Percentiles rank a stretch among this genome's conserved stretches.
phyloP scores from a whole-genome alignment of 2,329 filamentous ascomycete genomes.

The Paecilomyces fulvus region DNA sequence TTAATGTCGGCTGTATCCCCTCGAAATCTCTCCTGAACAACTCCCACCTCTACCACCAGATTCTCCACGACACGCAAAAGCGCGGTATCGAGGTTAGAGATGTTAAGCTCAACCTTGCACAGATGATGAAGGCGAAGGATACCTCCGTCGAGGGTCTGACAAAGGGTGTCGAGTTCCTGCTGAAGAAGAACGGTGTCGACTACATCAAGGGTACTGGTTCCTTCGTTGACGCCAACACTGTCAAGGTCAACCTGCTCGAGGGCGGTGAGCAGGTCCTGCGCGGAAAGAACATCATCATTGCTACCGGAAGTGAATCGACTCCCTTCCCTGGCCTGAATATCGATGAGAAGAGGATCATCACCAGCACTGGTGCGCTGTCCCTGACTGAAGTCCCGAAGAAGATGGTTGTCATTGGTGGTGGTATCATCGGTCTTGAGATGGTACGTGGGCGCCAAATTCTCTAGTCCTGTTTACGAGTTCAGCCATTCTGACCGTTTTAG shows the following conservation, averaged over 20 bases:
- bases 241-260: slow-evolving; percentile 83
- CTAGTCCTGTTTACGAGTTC: neutral
- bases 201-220: slow-evolving; percentile 91
- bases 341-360: slow-evolving; percentile 95
- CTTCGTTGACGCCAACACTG: slow-evolving; percentile 80
- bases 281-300: slow-evolving; percentile 97
- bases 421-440: slow-evolving; percentile 99
- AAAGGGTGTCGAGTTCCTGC: slow-evolving; percentile 94
- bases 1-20: slow-evolving; percentile 98
- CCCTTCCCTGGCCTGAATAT: slow-evolving; percentile 94
- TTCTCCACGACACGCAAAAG: slow-evolving; percentile 92
- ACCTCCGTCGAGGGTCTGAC: slow-evolving; percentile 79
- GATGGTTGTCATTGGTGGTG: slow-evolving; percentile 94
- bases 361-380: slow-evolving; percentile 88
- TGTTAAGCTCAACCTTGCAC: slow-evolving; percentile 87
- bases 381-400: slow-evolving; percentile 88
- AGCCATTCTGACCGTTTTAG: slow-evolving; percentile 27
- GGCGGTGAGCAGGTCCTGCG: slow-evolving; percentile 80
- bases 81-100: slow-evolving; percentile 96
- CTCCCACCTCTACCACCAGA: slow-evolving; percentile 95
- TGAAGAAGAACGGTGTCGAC: slow-evolving; percentile 99
- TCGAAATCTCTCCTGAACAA: slow-evolving; percentile 99
- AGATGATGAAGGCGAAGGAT: slow-evolving; percentile 99
- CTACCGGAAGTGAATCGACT: slow-evolving; percentile 89
- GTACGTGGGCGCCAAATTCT: slow-evolving; percentile 33